phyloP scores from a whole-genome alignment of 2,329 filamentous ascomycete genomes.

The Seiridium unicorne region DNA sequence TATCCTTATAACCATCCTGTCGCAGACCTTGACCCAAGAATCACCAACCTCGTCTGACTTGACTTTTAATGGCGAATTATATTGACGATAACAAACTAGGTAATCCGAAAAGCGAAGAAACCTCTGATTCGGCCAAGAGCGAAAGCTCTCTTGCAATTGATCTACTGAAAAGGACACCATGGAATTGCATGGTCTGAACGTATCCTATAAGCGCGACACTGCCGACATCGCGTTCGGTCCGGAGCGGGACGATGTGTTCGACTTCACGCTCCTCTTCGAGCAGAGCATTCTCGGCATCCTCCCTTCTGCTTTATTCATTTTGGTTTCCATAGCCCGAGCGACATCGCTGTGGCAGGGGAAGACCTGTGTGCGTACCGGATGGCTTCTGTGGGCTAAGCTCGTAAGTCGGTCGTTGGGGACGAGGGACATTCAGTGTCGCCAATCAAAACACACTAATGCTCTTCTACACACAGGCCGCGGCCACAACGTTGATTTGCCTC shows the following conservation, averaged over 20 bases:
- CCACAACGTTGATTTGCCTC: background rate
- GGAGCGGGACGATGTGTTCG: background rate
- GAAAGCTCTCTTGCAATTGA: background rate
- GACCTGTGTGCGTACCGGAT: background rate
- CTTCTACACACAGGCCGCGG: background rate
- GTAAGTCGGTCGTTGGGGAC: background rate
- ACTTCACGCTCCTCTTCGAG: conserved; percentile 2
- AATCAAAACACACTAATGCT: background rate
- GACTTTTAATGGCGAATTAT: background rate
- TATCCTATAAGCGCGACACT: background rate
- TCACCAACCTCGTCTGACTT: background rate
- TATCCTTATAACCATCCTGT: background rate
- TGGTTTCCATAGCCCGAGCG: background rate
- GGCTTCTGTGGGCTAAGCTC: background rate
- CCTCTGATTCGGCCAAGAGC: background rate
- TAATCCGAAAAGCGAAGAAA: background rate
- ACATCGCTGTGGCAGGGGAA: background rate
- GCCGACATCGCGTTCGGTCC: background rate
- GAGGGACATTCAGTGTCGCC: background rate
- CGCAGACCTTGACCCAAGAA: background rate
- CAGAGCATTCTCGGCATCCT: conserved; percentile 2
- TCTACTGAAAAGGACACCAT: background rate
- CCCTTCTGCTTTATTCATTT: background rate
- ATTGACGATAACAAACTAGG: background rate
- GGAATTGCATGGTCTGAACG: background rate